These are phyloP conservation scores for Peronospora belbahrii DNA, from an alignment of 352 stramenopile genomes.

Conservation along the genomic window DNA sequence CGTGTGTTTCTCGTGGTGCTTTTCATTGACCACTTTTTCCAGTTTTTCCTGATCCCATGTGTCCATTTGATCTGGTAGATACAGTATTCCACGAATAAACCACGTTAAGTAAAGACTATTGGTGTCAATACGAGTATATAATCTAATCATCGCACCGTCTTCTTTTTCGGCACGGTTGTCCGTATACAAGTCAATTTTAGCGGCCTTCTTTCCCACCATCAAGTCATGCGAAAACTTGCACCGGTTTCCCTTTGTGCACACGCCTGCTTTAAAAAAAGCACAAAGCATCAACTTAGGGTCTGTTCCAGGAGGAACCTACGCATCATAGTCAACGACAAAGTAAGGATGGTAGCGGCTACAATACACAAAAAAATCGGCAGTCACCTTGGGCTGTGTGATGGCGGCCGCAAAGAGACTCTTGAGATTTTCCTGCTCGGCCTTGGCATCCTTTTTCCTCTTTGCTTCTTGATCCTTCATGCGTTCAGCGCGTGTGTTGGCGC, in stretches of 20 bases:
- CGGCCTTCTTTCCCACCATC: conserved; percentile 78
- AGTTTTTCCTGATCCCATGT: conserved; percentile 85
- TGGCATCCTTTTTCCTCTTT: conserved; percentile 73
- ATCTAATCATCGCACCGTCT: conserved; percentile 14
- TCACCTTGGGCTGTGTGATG: conserved; percentile 83
- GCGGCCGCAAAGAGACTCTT: conserved; percentile 79
- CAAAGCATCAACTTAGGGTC: conserved; percentile 86
- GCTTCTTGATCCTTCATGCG: conserved; percentile 68
- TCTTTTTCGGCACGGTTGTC: conserved; percentile 69
- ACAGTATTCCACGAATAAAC: background rate
- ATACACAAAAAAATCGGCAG: background rate
- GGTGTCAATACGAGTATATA: background rate
- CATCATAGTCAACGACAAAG: conserved; percentile 1
- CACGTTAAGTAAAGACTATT: background rate
- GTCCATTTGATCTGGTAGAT: conserved; percentile 68
- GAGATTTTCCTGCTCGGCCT: conserved; percentile 79
- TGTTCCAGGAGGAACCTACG: conserved; percentile 75
- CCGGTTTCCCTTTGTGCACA: conserved; percentile 82
- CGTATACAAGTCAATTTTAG: conserved; percentile 88
- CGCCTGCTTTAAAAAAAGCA: conserved; percentile 84
- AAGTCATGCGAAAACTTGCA: conserved; percentile 89
- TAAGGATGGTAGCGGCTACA: background rate
- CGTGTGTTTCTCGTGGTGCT: conserved; percentile 72
- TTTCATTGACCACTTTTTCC: conserved; percentile 80
- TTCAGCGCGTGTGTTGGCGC: conserved; percentile 64